These are phyloP conservation scores for Stachybotrys chartarum DNA, from an alignment of 2,329 filamentous ascomycete genomes.

Conservation along the genomic window DNA sequence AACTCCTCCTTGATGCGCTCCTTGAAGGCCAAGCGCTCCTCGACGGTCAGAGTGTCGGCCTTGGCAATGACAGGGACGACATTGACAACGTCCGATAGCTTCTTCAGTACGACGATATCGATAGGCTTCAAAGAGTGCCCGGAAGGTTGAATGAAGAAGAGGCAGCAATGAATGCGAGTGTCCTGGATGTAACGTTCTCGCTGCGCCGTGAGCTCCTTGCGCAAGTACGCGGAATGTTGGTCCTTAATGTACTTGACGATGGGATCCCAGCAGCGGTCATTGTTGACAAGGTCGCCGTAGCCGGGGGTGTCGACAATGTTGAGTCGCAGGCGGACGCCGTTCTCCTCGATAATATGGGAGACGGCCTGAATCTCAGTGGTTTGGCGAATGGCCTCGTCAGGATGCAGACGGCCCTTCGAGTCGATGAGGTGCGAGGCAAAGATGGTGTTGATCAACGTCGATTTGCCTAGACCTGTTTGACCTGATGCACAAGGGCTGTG, in stretches of 20 bases:
- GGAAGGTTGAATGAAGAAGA: conserved; percentile 99
- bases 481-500: conserved; percentile 43
- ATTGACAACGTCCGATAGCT: conserved; percentile 98
- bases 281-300: conserved; percentile 98
- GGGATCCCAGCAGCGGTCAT: conserved; percentile 99
- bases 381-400: conserved; percentile 86
- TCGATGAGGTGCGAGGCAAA: conserved; percentile 99
- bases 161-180: conserved; percentile 97
- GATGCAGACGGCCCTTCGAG: conserved; percentile 89
- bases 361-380: conserved; percentile 98
- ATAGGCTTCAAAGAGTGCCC: conserved; percentile 98
- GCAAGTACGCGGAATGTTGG: conserved; percentile 97
- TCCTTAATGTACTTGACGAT: conserved; percentile 99
- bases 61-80: conserved; percentile 99
- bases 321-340: conserved; percentile 90
- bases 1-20: conserved; percentile 99
- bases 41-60: conserved; percentile 89
- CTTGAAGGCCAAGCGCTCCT: conserved; percentile 96
- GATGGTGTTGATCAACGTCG: conserved; percentile 99
- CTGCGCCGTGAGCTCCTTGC: conserved; percentile 98
- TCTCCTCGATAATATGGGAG: conserved; percentile 99
- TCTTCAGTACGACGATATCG: conserved; percentile 99
- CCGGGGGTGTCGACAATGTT: conserved; percentile 99
- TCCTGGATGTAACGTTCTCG: conserved; percentile 99
- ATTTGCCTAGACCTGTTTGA: conserved; percentile 97